Base-by-base conservation (phyloP, 2,329 filamentous ascomycete species). In the Colletotrichum eleusines region DNA sequence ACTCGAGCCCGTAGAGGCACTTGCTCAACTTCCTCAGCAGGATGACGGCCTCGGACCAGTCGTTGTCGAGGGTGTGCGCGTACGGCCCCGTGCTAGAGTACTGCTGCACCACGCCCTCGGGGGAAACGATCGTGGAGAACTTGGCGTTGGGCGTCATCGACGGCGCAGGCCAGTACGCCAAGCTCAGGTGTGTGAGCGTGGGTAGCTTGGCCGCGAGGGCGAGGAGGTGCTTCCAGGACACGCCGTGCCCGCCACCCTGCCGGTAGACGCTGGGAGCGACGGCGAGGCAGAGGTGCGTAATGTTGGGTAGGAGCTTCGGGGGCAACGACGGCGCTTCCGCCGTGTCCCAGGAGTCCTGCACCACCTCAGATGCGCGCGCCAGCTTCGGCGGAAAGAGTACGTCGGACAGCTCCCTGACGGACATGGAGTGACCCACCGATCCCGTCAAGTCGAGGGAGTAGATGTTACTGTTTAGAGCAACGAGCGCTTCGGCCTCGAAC, bases 141-240 rank as follows among this genome's bases (percentile, higher is more conserved):
- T 82, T 84, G 8, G 88, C 84, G 73, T 87, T 86, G 11, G 87
- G 86, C 2, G 87, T 88, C n/a, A 89, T 78, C 20, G 84, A 84
- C 2, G 89, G 89, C 60, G 85, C 84, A 1, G 89, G 89, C 89
- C 89, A 91, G 76, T 86, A 87, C 20, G 88, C 88, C 8, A 91
- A 82, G 73, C 85, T 89, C 50, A 91, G 81, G 74, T 91, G 88
- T 1, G 89, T 91, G 48, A 91, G 78, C 18, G 82, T 84, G 0
- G 83, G 83, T 8, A 89, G 77, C 73, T 86, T 88, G 14, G 81
- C 77, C 0, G 87, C 84, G n/a, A 91, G 77, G 2, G 82, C 74
- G 31, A 91, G 80, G 5, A 91, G 83, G 44, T 89, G 87, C 58
- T 84, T 86, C 89, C 89, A 91, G 1, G 88, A 89, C 20, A 84